A percentile compares a stretch with the other conserved stretches of the same genome.
Conservation (phyloP, 2,329 filamentous ascomycete genomes). For the Simplicillium sp. region DNA sequence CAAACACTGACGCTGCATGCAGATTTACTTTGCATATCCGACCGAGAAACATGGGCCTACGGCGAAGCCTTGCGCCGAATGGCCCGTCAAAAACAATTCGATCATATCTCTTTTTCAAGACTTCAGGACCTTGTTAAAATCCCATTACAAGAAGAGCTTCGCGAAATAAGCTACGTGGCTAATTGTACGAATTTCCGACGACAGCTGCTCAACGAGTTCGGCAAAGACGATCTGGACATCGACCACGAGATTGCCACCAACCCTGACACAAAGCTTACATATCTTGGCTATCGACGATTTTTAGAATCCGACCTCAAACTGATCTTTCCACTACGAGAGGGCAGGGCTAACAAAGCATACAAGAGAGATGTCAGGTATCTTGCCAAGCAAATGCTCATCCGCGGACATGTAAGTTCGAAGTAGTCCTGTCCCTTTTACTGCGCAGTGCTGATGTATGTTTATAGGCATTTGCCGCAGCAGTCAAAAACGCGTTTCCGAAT, state of each 20-base stretch:
- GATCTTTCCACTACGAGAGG: slow-evolving; percentile 14
- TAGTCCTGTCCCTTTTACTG: background rate
- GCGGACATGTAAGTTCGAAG: slow-evolving; percentile 16
- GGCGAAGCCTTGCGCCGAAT: slow-evolving; percentile 32
- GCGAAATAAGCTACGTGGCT: slow-evolving; percentile 28
- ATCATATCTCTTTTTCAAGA: slow-evolving; percentile 33
- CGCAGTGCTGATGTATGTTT: background rate
- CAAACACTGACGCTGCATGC: background rate
- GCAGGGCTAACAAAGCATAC: slow-evolving; percentile 12
- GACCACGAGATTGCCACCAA: slow-evolving; percentile 17
- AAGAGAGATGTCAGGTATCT: slow-evolving; percentile 16
- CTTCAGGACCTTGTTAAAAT: slow-evolving; percentile 34
- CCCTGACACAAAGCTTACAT: slow-evolving; percentile 17
- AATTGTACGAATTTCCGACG: slow-evolving; percentile 20
- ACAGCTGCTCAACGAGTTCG: slow-evolving; percentile 14
- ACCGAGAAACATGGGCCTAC: slow-evolving; percentile 37
- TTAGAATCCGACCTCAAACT: slow-evolving; percentile 18
- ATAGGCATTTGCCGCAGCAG: slow-evolving; percentile 18
- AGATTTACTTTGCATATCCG: slow-evolving; percentile 39
- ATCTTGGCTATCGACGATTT: slow-evolving; percentile 18
- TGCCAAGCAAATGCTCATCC: slow-evolving; percentile 20
- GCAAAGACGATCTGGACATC: slow-evolving; percentile 15
- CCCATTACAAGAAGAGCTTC: slow-evolving; percentile 22
- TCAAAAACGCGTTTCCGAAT: slow-evolving; percentile 15
- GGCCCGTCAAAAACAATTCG: slow-evolving; percentile 24